phyloP scores from a whole-genome alignment of 495 filamentous ascomycete genomes.

The Aspergillus olivimuriae region DNA sequence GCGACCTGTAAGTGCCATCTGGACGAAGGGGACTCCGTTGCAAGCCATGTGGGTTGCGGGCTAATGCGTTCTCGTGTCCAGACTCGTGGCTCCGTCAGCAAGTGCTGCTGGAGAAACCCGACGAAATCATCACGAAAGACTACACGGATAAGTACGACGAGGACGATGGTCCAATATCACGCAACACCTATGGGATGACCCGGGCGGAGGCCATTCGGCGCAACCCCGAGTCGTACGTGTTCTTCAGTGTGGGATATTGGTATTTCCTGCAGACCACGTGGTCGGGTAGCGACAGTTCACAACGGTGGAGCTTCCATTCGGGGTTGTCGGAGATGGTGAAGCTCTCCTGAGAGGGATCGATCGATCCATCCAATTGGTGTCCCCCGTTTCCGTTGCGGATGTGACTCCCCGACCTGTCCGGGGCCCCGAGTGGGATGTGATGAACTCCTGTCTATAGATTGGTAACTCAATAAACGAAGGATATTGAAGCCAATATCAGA shows the following conservation, averaged over 20 bases:
- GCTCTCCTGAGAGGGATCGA: too few species aligned
- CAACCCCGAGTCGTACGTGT: background rate
- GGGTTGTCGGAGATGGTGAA: background rate
- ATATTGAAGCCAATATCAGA: too few species aligned
- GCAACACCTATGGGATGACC: background rate
- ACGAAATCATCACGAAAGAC: background rate
- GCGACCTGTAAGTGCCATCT: background rate
- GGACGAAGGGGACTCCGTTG: too few species aligned
- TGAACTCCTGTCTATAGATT: too few species aligned
- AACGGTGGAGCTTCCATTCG: background rate
- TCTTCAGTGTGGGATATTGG: background rate
- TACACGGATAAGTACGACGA: background rate
- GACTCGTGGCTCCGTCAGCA: background rate
- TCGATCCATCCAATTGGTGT: too few species aligned
- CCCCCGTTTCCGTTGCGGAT: too few species aligned
- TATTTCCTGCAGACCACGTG: background rate
- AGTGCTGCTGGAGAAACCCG: too few species aligned
- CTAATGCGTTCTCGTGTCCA: background rate
- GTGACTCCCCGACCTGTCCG: too few species aligned
- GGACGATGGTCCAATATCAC: background rate
- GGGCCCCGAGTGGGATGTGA: too few species aligned
- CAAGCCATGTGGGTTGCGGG: too few species aligned
- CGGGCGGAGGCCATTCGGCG: background rate
- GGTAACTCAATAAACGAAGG: too few species aligned
- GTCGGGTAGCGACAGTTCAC: background rate